Base-by-base conservation (phyloP, 805 yeast genomes). In the Cyberlindnera samutprakarnensis region DNA sequence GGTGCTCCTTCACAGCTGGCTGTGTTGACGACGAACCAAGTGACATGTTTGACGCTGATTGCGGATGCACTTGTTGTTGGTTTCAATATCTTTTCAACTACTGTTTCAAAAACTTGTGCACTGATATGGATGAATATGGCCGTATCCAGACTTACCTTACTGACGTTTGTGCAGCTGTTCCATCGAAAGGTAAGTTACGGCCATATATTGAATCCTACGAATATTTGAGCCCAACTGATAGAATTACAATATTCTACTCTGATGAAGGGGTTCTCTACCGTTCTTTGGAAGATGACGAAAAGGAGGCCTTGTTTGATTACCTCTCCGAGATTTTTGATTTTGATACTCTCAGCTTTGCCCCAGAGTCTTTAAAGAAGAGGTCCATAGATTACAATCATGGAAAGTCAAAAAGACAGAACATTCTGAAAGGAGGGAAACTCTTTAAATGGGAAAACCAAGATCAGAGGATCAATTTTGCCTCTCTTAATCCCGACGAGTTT, bases 51-150 rank as follows among this genome's bases (percentile, higher is more conserved):
- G 49, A 44, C 15, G 5, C 37, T 10, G 50, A 46, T n/a, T 49
- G 54, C 28, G 32, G 41, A 6, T 46, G 51, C 24, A 38, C 53
- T 2, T 49, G 53, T 25, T 46, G 49, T 20, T 44, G 47, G 45
- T 38, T 27, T 25, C 48, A 46, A 30, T 47, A 44, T 18, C 21
- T 44, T 2, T 41, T 38, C 27, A 47, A 46, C 31, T 49, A 47
- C 25, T 48, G 51, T 20, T 47, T 39, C 30, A 48, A 41, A 25
- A 44, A 41, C 18, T 29, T 44, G 18, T 47, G 53, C 16, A 14
- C 41, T 8, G 41, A 44, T 32, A 18, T 23, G 5, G 42, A 29
- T 10, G 49, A 46, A 20, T 33, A 31, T 14, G 18, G 28, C 2
- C 42, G 42, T 16, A 30, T 44, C 3, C 33, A 36, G 11, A 25